phyloP scores from a whole-genome alignment of 768 basidiomycete species.

The Lactifluus piperatus region DNA sequence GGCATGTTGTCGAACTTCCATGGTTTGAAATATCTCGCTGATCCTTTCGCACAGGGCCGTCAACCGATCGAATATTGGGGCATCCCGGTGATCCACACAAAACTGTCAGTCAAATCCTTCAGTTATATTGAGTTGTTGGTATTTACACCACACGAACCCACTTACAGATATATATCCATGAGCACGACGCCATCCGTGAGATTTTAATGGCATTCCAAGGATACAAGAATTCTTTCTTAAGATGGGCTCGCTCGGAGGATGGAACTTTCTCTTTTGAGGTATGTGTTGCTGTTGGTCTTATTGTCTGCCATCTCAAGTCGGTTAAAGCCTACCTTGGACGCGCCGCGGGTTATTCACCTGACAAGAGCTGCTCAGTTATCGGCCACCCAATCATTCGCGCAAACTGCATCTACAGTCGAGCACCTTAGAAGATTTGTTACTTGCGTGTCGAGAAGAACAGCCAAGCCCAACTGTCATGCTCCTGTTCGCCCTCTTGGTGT shows the following conservation, averaged over 20 bases:
- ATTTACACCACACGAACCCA: not conserved
- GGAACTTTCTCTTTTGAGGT: slow-evolving; percentile 28
- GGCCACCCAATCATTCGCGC: slow-evolving; percentile 49
- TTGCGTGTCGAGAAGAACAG: slow-evolving; percentile 34
- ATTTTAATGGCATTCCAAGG: slow-evolving; percentile 72
- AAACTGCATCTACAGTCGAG: slow-evolving; percentile 49
- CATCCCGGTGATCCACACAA: not conserved
- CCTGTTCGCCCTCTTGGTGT: slow-evolving; percentile 16
- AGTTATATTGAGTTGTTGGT: slow-evolving; percentile 22
- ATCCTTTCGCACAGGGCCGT: slow-evolving; percentile 33
- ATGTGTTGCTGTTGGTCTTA: slow-evolving; percentile 10
- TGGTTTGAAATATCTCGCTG: not conserved
- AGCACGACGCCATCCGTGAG: slow-evolving; percentile 71
- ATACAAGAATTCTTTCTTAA: slow-evolving; percentile 48
- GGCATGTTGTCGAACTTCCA: slow-evolving; percentile 33
- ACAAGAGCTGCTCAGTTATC: slow-evolving; percentile 61
- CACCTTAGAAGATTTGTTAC: slow-evolving; percentile 56
- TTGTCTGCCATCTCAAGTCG: not conserved
- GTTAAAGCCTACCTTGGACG: slow-evolving; percentile 37
- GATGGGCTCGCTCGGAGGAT: slow-evolving; percentile 23
- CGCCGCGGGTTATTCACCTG: slow-evolving; percentile 57
- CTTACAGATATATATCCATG: slow-evolving; percentile 56
- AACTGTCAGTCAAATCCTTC: not conserved
- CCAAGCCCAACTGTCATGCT: slow-evolving; percentile 18
- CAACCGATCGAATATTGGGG: slow-evolving; percentile 32